These are phyloP conservation scores for Aspergillus sojae DNA, from an alignment of 2,329 filamentous ascomycete genomes.

Conservation along the genomic window DNA sequence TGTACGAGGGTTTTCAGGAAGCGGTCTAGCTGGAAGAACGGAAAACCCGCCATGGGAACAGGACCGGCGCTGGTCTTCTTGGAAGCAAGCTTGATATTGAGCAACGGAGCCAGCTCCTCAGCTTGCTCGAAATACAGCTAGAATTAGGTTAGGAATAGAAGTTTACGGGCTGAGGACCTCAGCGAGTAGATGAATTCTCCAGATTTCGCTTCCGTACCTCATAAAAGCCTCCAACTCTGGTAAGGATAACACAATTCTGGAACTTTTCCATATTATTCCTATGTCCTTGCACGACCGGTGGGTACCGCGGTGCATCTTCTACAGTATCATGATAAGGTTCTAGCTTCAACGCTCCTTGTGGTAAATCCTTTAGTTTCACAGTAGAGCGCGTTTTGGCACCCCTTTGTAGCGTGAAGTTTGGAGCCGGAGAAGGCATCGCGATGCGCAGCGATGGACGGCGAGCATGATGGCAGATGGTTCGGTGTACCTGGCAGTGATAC, in stretches of 20 bases:
- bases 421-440: conserved; percentile 17
- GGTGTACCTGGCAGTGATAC: conserved; percentile 26
- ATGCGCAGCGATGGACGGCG: conserved; percentile 24
- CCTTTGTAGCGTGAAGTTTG: conserved; percentile 24
- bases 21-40: conserved; percentile 86
- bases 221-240: conserved; percentile 93
- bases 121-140: conserved; percentile 92
- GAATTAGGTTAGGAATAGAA: conserved; percentile 11
- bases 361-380: conserved; percentile 52
- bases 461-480: conserved; percentile 36
- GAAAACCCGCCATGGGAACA: conserved; percentile 94
- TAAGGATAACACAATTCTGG: conserved; percentile 85
- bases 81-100: conserved; percentile 83
- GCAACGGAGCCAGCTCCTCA: conserved; percentile 79
- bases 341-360: conserved; percentile 57
- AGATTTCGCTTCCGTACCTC: conserved; percentile 55
- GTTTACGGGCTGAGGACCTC: background rate
- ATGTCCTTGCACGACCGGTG: conserved; percentile 85
- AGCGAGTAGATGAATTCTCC: background rate
- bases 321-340: conserved; percentile 46
- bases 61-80: conserved; percentile 78
- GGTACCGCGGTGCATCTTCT: conserved; percentile 65
- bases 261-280: conserved; percentile 88
- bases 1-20: conserved; percentile 92
- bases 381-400: conserved; percentile 42